Percentiles rank a stretch among this genome's conserved stretches.
phyloP scores from a whole-genome alignment of 208 protist species.

The Acanthamoeba culbertsoni region DNA sequence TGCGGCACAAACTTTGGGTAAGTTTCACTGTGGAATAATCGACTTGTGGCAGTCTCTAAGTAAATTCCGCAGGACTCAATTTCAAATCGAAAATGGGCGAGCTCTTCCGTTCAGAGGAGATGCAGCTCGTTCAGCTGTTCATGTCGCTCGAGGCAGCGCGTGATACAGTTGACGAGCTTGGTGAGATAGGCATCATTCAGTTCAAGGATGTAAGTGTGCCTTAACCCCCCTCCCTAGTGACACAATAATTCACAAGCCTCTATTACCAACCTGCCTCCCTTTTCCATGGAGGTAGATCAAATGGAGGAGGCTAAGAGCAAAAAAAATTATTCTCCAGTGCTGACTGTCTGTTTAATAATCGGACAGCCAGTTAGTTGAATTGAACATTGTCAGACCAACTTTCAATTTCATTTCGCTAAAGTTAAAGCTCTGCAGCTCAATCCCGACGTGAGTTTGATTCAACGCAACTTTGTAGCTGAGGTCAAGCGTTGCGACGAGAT shows the following conservation, averaged over 20 bases:
- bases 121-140: constrained; percentile 94
- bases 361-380: neutral
- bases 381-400: no score
- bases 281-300: neutral
- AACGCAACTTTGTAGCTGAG: constrained; percentile 95
- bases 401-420: no score
- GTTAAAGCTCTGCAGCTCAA: constrained; percentile 78
- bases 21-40: no score
- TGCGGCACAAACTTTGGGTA: no score
- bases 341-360: neutral
- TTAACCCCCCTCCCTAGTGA: neutral
- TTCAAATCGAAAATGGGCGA: constrained; percentile 8
- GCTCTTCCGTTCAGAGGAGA: constrained; percentile 96
- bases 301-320: neutral
- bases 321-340: neutral
- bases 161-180: constrained; percentile 94
- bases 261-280: constrained; percentile 9
- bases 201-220: constrained; percentile 93
- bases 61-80: no score
- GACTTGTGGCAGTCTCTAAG: no score
- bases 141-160: constrained; percentile 97
- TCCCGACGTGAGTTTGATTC: constrained; percentile 92
- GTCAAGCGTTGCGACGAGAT: constrained; percentile 97
- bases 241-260: neutral
- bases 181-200: constrained; percentile 93